Base-by-base conservation (phyloP, 305 asterid species). In the Fraxinus velutina region DNA sequence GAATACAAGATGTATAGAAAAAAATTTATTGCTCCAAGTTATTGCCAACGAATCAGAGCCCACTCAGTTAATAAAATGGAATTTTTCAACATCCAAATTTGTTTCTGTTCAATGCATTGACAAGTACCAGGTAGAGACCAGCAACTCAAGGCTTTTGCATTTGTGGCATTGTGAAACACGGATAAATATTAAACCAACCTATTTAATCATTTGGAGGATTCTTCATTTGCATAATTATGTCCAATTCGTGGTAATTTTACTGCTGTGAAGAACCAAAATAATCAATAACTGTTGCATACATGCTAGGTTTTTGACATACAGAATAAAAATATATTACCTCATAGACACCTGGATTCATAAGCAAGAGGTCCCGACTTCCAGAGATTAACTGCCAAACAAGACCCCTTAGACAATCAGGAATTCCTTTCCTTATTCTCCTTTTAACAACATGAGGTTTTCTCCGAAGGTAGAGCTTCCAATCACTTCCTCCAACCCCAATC, bases 401-500 rank as follows among this genome's bases (percentile, higher is more conserved):
- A 37, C 99, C 99, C 88, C 99, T 90, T 62, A 96, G 90, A 87
- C 99, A 96, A 91, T 96, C 98, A 5, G 99, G 99, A 83, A 96
- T 93, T 85, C 98, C 99, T 90, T 94, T 96, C 83, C 99, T 89
- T 85, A 96, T 93, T 88, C 98, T 89, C 87, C 98, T 89, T 90
- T 90, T 94, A 78, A 96, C 97, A 83, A 93, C 97, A 80, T 96
- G 97, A 78, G 97, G 98, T 85, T 93, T 96, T 88, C 97, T 93
- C 84, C 98, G 85, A 82, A 92, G 89, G 85, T 93, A 94, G 85
- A 93, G 95, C 93, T 92, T 94, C 99, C 97, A 96, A 82, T 96
- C 99, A 86, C 97, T 94, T 76, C 99, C 98, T 29, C 98, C 98
- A 87, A 92, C 97, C 68, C 99, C 99, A 80, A 95, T 91, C 98